These are phyloP conservation scores for Aspergillus ostianus DNA, from an alignment of 495 filamentous ascomycete species.

Conservation along the genomic window DNA sequence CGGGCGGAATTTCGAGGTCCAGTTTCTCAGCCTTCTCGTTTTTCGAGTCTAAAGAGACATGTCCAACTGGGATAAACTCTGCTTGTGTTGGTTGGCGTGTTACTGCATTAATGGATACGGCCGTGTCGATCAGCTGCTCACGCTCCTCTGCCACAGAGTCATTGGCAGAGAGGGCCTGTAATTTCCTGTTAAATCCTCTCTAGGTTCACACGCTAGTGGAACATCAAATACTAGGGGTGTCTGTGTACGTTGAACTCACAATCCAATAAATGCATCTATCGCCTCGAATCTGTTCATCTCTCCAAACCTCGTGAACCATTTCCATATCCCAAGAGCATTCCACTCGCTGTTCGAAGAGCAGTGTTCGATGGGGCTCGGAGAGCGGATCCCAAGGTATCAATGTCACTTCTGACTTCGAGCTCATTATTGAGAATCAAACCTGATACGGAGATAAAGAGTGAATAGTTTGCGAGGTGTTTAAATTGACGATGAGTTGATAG, in stretches of 20 bases:
- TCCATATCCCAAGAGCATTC: constrained; percentile 27
- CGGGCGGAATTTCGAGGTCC: constrained; percentile 18
- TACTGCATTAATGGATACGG: constrained; percentile 19
- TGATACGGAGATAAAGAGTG: not conserved
- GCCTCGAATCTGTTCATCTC: constrained; percentile 17
- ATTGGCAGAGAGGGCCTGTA: not conserved
- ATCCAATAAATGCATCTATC: constrained; percentile 32
- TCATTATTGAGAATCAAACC: constrained; percentile 18
- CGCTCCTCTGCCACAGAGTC: constrained; percentile 2
- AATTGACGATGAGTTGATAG: not conserved
- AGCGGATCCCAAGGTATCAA: constrained; percentile 27
- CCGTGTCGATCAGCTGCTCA: constrained; percentile 22
- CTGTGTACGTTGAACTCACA: constrained; percentile 13
- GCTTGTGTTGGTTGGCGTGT: constrained; percentile 15
- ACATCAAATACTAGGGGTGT: not conserved
- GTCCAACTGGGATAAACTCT: constrained; percentile 27
- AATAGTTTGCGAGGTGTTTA: not conserved
- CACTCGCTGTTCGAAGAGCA: constrained; percentile 20
- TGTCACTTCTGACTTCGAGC: constrained; percentile 5
- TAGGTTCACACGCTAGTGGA: not conserved
- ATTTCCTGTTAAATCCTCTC: constrained; percentile 2
- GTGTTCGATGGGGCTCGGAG: constrained; percentile 14
- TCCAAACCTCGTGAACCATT: constrained; percentile 22
- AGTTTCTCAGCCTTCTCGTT: constrained; percentile 17
- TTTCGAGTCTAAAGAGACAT: constrained; percentile 29